phyloP scores from a whole-genome alignment of 2,329 filamentous ascomycete genomes.

The Calonectria ilicicola region DNA sequence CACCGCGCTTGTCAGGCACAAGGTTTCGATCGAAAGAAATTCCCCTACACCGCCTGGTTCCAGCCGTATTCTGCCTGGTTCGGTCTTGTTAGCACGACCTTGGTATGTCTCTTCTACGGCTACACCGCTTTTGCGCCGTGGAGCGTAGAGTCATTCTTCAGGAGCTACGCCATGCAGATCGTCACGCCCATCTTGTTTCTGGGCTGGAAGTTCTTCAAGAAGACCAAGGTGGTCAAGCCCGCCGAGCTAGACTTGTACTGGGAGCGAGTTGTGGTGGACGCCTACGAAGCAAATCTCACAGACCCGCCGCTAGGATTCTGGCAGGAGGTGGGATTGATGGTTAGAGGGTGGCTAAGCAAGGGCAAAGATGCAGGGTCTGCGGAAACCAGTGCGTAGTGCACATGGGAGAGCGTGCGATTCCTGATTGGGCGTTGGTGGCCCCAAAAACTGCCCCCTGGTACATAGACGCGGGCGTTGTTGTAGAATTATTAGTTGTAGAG shows the following conservation, averaged over 20 bases:
- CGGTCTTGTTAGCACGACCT: slow-evolving; percentile 52
- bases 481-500: neutral
- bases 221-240: slow-evolving; percentile 19
- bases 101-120: slow-evolving; percentile 53
- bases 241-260: slow-evolving; percentile 23
- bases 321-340: slow-evolving; percentile 56
- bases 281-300: slow-evolving; percentile 52
- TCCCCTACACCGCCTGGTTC: slow-evolving; percentile 68
- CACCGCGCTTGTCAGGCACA: slow-evolving; percentile 65
- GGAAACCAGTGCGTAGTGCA: neutral
- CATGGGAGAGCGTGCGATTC: neutral
- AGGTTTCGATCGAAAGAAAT: slow-evolving; percentile 58
- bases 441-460: neutral
- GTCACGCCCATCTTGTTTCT: slow-evolving; percentile 19
- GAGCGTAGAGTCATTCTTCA: slow-evolving; percentile 58
- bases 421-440: neutral
- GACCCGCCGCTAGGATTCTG: slow-evolving; percentile 64
- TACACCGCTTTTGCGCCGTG: slow-evolving; percentile 63
- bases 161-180: slow-evolving; percentile 63
- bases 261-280: slow-evolving; percentile 25
- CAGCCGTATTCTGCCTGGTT: slow-evolving; percentile 66
- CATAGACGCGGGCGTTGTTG: neutral
- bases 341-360: neutral
- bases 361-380: neutral
- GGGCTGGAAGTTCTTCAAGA: slow-evolving; percentile 23